Evolutionary conservation across 345 rosid species (phyloP), one percentile per base, ranked within the genome.

Genomic region (Aethionema arabicum): DNA sequence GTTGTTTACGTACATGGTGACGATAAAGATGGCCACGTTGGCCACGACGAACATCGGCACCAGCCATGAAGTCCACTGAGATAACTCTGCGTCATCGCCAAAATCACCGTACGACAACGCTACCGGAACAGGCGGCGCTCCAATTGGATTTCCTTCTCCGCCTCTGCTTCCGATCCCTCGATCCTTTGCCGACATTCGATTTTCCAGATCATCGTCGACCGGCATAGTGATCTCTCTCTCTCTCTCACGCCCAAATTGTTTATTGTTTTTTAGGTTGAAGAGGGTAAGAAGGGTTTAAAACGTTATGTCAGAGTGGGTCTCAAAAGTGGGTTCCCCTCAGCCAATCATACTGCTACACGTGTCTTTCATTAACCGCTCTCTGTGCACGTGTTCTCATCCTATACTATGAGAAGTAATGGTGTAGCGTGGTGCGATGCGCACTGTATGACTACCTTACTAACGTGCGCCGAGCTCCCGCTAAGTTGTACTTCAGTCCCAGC

Each of bases 61-160:
- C 51, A 92, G 73, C 97, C 96, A 89, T 12, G 95, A 87, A 6
- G 95, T 87, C 97, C 95, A 85, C 60, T 72, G 81, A 11, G 77
- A 42, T 27, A 74, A 39, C 31, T 77, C 87, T 4, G 46, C 60
- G 3, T 79, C 80, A 7, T 80, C 95, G 5, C 69, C 61, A 63
- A 65, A 11, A n/a, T 72, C 65, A 8, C 78, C 16, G 4, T 81
- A 75, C 31, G 86, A 65, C 3, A 82, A 52, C 3, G 73, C 13
- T 13, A 36, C 32, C 9, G 67, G 62, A 7, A 10, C 11, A 45
- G 66, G 60, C 16, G 75, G 75, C 0, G 55, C 36, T 70, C 70
- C 78, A 55, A 7, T 21, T 67, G 58, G 32, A 72, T 10, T 27
- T 80, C 69, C 52, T 67, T 68, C 15, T 72, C 57, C 8, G 61